Percentiles rank a stretch among this genome's conserved stretches.
Conservation (phyloP, 1,284 basidiomycete species). For the Ceratorhiza oryzae-sativae region DNA sequence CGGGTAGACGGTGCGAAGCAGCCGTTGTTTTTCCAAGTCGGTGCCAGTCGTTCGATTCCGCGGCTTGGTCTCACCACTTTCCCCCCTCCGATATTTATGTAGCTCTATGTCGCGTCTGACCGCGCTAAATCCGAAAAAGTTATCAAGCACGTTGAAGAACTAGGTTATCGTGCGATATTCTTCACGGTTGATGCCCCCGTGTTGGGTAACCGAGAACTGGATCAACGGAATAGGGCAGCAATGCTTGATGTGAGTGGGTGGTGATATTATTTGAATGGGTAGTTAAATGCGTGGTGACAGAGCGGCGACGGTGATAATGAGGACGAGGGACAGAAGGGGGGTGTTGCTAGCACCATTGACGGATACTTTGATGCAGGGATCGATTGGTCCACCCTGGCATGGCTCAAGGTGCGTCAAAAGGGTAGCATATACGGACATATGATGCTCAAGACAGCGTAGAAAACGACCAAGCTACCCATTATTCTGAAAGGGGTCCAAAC, state of each 20-base stretch:
- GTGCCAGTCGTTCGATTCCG: neutral
- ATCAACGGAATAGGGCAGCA: slow-evolving; percentile 51
- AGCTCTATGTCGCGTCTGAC: slow-evolving; percentile 64
- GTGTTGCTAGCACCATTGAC: slow-evolving; percentile 42
- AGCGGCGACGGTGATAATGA: slow-evolving; percentile 34
- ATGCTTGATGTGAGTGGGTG: slow-evolving; percentile 44
- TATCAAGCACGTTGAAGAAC: slow-evolving; percentile 55
- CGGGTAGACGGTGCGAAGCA: slow-evolving; percentile 50
- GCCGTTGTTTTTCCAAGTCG: slow-evolving; percentile 53
- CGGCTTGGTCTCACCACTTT: too few species aligned
- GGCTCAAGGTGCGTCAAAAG: slow-evolving; percentile 43
- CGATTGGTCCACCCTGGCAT: slow-evolving; percentile 43
- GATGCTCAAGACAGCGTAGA: slow-evolving; percentile 38
- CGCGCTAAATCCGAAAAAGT: slow-evolving; percentile 55
- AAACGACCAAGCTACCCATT: slow-evolving; percentile 54
- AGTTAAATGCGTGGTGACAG: slow-evolving; percentile 27
- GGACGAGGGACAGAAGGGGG: slow-evolving; percentile 34
- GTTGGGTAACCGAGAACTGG: slow-evolving; percentile 55
- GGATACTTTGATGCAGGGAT: slow-evolving; percentile 44
- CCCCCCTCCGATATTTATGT: too few species aligned
- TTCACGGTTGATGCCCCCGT: slow-evolving; percentile 51
- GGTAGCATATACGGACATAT: neutral
- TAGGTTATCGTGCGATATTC: slow-evolving; percentile 54
- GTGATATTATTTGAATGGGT: too few species aligned
- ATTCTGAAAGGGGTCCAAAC: slow-evolving; percentile 60